Evolutionary conservation across 345 rosid species (phyloP), one percentile per base, ranked within the genome.

Genomic region (Hibiscus trionum): DNA sequence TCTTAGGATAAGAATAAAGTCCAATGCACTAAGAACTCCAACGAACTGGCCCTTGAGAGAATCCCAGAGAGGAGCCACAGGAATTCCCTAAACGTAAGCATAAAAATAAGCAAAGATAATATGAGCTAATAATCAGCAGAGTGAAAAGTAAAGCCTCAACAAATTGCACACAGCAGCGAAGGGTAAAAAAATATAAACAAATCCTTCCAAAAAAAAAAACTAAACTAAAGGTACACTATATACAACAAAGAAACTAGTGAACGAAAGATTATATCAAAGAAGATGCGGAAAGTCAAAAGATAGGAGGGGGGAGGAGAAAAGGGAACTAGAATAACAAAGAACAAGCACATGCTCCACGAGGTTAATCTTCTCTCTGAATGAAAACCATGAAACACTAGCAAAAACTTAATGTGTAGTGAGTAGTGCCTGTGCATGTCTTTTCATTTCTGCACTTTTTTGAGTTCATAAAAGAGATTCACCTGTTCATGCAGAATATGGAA

Each of bases 401-500:
- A 16, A 21, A 31, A 49, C 47, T 55, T 56, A 11, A 69, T 17
- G 33, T 11, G 50, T 9, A 55, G 35, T 69, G 50, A 11, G 50
- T 9, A 55, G 35, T 69, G 50, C 5, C 50, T 35, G 3, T 21
- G 49, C 61, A 53, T 62, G 10, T 50, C 9, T 12, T 39, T 62
- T 33, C 17, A 29, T n/a, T 37, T 55, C 63, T 9, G 11, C 70
- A 49, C 29, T 31, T 62, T 21, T 65, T 33, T 37, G 27, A 24
- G 66, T 9, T 75, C 8, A 31, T 46, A 17, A 37, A 65, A 61
- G 78, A 81, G 58, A 70, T 53, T 78, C 78, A 92, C 99, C 97
- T 95, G 99, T 79, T 95, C 99, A 76, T 92, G 80, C 60, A 95
- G 91, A 81, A 90, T 85, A 81, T 95, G 99, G 71, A 95, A 95